Conservation (phyloP, 169 alveolate species). For the Plasmodium cynomolgi region DNA sequence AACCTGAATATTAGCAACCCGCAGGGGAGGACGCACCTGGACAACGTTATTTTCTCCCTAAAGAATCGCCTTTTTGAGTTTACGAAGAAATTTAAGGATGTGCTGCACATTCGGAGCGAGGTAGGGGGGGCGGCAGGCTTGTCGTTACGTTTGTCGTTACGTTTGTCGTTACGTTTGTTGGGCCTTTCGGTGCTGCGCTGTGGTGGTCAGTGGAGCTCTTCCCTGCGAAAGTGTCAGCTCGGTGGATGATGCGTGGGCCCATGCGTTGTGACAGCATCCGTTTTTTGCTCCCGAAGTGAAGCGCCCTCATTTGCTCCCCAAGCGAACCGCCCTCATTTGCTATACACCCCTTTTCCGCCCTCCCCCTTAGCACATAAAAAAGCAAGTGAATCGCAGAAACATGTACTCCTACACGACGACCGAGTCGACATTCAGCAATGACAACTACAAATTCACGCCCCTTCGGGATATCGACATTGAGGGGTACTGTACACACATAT, state of each 20-base stretch:
- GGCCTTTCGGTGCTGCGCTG: background rate
- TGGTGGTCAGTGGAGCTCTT: background rate
- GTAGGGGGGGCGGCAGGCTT: background rate
- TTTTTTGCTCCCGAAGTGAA: background rate
- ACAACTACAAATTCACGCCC: conserved; percentile 49
- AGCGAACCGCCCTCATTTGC: background rate
- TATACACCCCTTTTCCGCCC: background rate
- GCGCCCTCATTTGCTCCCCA: background rate
- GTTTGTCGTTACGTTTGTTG: background rate
- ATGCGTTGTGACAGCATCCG: background rate
- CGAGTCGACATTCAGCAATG: conserved; percentile 54
- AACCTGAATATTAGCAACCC: conserved; percentile 33
- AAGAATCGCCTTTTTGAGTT: conserved; percentile 51
- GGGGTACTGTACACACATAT: background rate
- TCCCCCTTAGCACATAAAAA: conserved; percentile 76
- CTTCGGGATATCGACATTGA: conserved; percentile 54
- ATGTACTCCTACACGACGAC: conserved; percentile 75
- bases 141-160: background rate
- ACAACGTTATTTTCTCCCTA: conserved; percentile 33
- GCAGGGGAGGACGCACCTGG: conserved; percentile 45
- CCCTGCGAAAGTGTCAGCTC: background rate
- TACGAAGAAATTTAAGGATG: conserved; percentile 83
- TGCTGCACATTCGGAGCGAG: conserved; percentile 80
- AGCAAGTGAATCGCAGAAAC: conserved; percentile 82
- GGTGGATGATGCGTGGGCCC: background rate